Percentiles rank a stretch among this genome's conserved stretches.
Evolutionary conservation across 345 rosid genomes (phyloP).

Genomic region (sweet orange (Citrus sinensis)): DVS_A1.0 CM039168.1:21233001-21233500

Average conservation of each 20-base stretch:
- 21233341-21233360: conserved; percentile 28
- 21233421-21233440: conserved; percentile 33
- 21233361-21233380: conserved; percentile 30
- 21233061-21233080: conserved; percentile 30
- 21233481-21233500: conserved; percentile 28
- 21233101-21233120: conserved; percentile 51
- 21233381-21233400: conserved; percentile 30
- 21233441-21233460: conserved; percentile 28
- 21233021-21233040: conserved; percentile 48
- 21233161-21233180: conserved; percentile 33
- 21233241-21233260: conserved; percentile 32
- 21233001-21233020: conserved; percentile 39
- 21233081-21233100: conserved; percentile 38
- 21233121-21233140: conserved; percentile 25
- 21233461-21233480: conserved; percentile 30
- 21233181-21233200: conserved; percentile 34
- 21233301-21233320: conserved; percentile 33
- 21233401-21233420: conserved; percentile 38
- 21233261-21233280: conserved; percentile 40
- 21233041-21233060: conserved; percentile 29
- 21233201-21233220: conserved; percentile 36
- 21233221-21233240: conserved; percentile 37
- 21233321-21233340: conserved; percentile 56
- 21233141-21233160: conserved; percentile 32
- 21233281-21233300: conserved; percentile 16